Evolutionary conservation across 352 stramenopile genomes (phyloP).

Genomic region (Hyaloperonospora brassicae): DNA sequence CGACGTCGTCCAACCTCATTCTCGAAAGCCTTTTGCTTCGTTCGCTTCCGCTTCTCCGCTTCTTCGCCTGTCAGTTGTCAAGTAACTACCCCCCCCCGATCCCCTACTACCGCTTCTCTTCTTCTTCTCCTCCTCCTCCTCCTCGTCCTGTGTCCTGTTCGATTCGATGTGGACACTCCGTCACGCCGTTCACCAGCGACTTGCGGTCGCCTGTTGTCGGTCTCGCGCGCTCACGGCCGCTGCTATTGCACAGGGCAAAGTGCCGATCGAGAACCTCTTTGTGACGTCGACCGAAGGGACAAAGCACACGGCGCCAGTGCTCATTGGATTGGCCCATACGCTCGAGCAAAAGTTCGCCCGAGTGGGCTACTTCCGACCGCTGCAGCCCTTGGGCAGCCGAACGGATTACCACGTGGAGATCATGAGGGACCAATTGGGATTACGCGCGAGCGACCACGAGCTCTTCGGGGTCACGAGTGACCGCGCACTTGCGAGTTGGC

Average conservation of each 20-base stretch:
- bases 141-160: too few relatives aligned
- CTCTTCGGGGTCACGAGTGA: conserved; percentile 60
- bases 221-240: conserved; percentile 30
- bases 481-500: conserved; percentile 39
- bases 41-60: too few relatives aligned
- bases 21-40: too few relatives aligned
- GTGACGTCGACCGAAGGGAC: conserved; percentile 60
- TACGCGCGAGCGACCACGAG: conserved; percentile 28
- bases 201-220: conserved; percentile 6
- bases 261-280: conserved; percentile 55
- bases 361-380: conserved; percentile 75
- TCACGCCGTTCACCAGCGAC: not conserved
- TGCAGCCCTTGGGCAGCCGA: conserved; percentile 36
- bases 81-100: too few relatives aligned
- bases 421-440: conserved; percentile 51
- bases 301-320: conserved; percentile 57
- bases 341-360: conserved; percentile 65
- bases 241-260: conserved; percentile 30
- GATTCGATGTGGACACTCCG: too few relatives aligned
- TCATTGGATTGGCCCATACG: conserved; percentile 57
- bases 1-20: too few relatives aligned
- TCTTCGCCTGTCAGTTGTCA: too few relatives aligned
- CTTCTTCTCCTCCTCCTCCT: too few relatives aligned
- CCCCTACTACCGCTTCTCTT: too few relatives aligned
- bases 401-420: conserved; percentile 67